Evolutionary conservation across 495 filamentous ascomycete species (phyloP).

Genomic region (Neurospora sp.): DNA sequence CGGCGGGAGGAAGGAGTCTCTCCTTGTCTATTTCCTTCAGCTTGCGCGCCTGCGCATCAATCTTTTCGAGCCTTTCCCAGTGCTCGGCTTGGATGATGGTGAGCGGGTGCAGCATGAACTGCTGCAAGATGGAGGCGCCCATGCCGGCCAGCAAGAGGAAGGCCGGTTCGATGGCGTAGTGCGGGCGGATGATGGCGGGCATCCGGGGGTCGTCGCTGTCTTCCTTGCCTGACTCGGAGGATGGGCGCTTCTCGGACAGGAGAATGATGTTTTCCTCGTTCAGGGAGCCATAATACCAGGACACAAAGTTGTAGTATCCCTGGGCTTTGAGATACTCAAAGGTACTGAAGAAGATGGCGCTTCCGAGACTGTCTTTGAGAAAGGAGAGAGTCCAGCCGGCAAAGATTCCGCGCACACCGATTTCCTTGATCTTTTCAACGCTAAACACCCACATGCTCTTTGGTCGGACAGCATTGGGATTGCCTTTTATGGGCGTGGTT

Average conservation of each 20-base stretch:
- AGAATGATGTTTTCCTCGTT: slow-evolving; percentile 32
- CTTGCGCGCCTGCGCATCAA: slow-evolving; percentile 53
- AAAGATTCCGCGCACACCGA: slow-evolving; percentile 72
- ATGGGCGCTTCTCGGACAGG: slow-evolving; percentile 30
- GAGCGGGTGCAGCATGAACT: slow-evolving; percentile 69
- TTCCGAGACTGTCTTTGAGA: slow-evolving; percentile 71
- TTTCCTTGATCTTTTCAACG: slow-evolving; percentile 60
- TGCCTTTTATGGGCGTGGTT: slow-evolving; percentile 9
- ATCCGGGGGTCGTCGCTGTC: slow-evolving; percentile 2
- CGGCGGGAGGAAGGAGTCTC: slow-evolving; percentile 9
- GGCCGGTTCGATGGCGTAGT: slow-evolving; percentile 74
- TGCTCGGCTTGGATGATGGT: slow-evolving; percentile 66
- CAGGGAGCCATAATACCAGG: slow-evolving; percentile 61
- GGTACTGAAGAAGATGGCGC: slow-evolving; percentile 71
- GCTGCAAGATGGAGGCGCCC: slow-evolving; percentile 65
- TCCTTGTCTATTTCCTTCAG: slow-evolving; percentile 23
- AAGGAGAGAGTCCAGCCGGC: slow-evolving; percentile 73
- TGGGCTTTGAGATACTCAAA: slow-evolving; percentile 88
- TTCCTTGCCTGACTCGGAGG: slow-evolving; percentile 5
- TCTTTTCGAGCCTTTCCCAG: slow-evolving; percentile 65
- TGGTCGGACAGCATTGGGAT: slow-evolving; percentile 36
- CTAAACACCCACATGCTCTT: slow-evolving; percentile 78
- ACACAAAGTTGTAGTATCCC: slow-evolving; percentile 70
- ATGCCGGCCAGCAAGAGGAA: slow-evolving; percentile 74
- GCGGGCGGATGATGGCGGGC: slow-evolving; percentile 59